Conservation (phyloP, 1,139 yeast genomes). For the Ogataea hybrid region DNA sequence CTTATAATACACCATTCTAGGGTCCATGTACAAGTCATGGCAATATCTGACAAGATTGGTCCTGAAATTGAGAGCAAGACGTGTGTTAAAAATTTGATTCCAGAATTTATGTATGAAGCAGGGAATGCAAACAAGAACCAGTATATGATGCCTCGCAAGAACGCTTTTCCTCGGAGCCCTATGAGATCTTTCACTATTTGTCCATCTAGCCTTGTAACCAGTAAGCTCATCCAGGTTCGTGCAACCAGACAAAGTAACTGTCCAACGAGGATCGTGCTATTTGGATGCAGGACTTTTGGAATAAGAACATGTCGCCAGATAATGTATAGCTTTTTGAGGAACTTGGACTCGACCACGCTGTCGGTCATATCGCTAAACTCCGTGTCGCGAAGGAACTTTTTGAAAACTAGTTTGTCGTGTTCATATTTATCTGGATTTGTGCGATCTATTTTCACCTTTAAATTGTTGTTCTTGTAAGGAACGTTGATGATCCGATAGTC, state of each 20-base stretch:
- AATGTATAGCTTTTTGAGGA: slow-evolving; percentile 69
- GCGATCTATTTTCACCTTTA: slow-evolving; percentile 55
- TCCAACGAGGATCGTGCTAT: slow-evolving; percentile 60
- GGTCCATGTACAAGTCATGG: slow-evolving; percentile 86
- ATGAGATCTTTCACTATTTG: slow-evolving; percentile 88
- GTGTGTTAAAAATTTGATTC: slow-evolving; percentile 78
- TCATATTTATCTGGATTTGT: slow-evolving; percentile 62
- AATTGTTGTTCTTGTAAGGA: slow-evolving; percentile 47
- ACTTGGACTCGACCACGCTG: slow-evolving; percentile 55
- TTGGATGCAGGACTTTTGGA: slow-evolving; percentile 69
- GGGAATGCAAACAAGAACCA: slow-evolving; percentile 94
- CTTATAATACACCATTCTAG: slow-evolving; percentile 80
- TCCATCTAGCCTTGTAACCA: slow-evolving; percentile 89
- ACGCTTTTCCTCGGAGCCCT: slow-evolving; percentile 75
- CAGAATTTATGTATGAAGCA: slow-evolving; percentile 89
- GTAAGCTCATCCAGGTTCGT: slow-evolving; percentile 82
- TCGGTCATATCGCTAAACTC: slow-evolving; percentile 10
- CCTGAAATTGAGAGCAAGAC: slow-evolving; percentile 80
- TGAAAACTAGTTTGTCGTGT: slow-evolving; percentile 63
- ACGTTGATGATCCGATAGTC: slow-evolving; percentile 46
- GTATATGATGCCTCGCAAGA: slow-evolving; percentile 71
- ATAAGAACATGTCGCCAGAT: slow-evolving; percentile 74
- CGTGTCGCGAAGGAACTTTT: slow-evolving; percentile 47
- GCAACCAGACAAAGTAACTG: slow-evolving; percentile 76
- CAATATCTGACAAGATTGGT: slow-evolving; percentile 81